Percentiles rank a stretch among this genome's conserved stretches.
These are phyloP conservation scores for Cordyceps tenuipes DNA, from an alignment of 2,329 filamentous ascomycete genomes.

Conservation along the genomic window DNA sequence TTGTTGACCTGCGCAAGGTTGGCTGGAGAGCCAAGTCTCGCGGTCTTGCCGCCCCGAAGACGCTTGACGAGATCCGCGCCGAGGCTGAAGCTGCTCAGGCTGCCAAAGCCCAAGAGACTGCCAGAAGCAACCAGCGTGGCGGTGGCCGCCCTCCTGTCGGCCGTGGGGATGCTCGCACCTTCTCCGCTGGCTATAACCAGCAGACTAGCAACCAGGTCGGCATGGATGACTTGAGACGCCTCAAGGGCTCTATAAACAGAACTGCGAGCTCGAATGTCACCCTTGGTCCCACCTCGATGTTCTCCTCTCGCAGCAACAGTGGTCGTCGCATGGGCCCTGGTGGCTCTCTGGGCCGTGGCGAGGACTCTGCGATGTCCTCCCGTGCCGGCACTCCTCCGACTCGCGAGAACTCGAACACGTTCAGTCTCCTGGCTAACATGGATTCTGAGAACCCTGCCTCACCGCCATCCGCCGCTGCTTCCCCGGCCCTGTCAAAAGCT, in stretches of 20 bases:
- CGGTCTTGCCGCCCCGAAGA: conserved; percentile 87
- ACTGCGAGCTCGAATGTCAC: conserved; percentile 54
- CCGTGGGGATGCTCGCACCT: conserved; percentile 80
- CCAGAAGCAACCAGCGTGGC: conserved; percentile 53
- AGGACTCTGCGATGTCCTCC: conserved; percentile 82
- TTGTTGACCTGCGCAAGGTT: conserved; percentile 70
- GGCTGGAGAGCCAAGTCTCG: conserved; percentile 81
- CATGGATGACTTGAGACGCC: conserved; percentile 82
- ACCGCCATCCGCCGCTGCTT: conserved; percentile 60
- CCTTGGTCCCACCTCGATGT: conserved; percentile 79
- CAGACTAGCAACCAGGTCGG: conserved; percentile 77
- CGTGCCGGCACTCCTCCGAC: conserved; percentile 81
- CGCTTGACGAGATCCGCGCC: conserved; percentile 82
- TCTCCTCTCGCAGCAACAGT: conserved; percentile 84
- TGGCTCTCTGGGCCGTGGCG: conserved; percentile 62
- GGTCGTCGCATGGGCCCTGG: conserved; percentile 72
- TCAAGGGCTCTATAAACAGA: conserved; percentile 57
- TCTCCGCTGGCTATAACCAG: conserved; percentile 64
- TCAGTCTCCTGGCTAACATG: conserved; percentile 59
- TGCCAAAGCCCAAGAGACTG: conserved; percentile 70
- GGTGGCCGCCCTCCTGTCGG: conserved; percentile 64
- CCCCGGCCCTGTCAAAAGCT: conserved; percentile 57
- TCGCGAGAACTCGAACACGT: conserved; percentile 64
- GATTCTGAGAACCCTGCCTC: conserved; percentile 58
- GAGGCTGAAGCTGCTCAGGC: conserved; percentile 70